Evolutionary conservation across 257 asterid species (phyloP), one percentile per base, ranked within the genome.

Genomic region (Vinca minor): DNA sequence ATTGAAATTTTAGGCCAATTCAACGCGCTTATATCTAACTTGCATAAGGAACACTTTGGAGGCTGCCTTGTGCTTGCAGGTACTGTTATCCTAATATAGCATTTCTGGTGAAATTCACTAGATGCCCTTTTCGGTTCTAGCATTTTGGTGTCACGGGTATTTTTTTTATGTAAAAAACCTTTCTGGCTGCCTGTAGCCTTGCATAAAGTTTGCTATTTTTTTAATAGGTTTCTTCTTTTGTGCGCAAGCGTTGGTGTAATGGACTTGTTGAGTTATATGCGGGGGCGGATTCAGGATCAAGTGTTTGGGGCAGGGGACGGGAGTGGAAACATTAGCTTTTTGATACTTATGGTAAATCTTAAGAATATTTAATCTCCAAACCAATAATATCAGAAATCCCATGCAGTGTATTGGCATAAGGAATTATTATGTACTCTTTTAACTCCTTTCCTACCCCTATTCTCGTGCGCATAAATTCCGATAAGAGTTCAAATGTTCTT

Each of bases 61-160:
- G 70, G 98, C 98, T 34, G 91, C 98, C 29, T 70, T 91, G 87
- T 91, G 96, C 77, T 77, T 91, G 77, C 98, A 91, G 94, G 98
- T 91, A 69, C 4, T 69, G 6, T 36, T 58, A 57, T 48, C 26
- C 55, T 71, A 23, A 29, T 69, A 67, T n/a, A n/a, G n/a, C 61
- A 48, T 29, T 77, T 44, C 53, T 61, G 56, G 26, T 64, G 32
- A 36, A n/a, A 32, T 59, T 57, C 31, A 41, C 5, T 39, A 14
- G 65, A 60, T 20, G 6, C 7, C 13, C 52, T 21, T 57, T 57
- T 59, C 32, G n/a, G 2, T 62, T 23, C 54, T 1, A 5, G 53
- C 66, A 39, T 25, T 39, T 62, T 17, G 7, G 48, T 45, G 34
- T 62, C 49, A 8, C 21, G 13, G 6, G 39, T 4, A 14, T 4